phyloP scores from a whole-genome alignment of 169 alveolate species.

The Cryptosporidium bovis region DNA sequence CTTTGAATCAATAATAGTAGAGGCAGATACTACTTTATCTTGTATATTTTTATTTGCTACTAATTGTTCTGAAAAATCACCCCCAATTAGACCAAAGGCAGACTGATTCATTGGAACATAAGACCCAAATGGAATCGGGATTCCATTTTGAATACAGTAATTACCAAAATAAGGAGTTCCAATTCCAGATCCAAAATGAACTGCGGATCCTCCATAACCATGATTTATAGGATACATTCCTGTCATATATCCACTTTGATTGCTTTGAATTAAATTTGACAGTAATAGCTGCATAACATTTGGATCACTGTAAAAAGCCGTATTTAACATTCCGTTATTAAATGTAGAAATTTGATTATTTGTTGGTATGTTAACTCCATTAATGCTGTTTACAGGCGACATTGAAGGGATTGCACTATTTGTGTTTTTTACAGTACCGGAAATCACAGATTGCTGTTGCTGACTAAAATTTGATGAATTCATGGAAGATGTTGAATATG shows the following conservation, averaged over 20 bases:
- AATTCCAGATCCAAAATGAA: not conserved
- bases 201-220: slow-evolving; percentile 29
- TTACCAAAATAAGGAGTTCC: slow-evolving; percentile 6
- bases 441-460: slow-evolving; percentile 2
- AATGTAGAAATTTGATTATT: slow-evolving; percentile 11
- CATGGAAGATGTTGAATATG: slow-evolving; percentile 14
- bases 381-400: slow-evolving; percentile 20
- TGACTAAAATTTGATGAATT: not conserved
- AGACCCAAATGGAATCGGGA: not conserved
- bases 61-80: too few relatives aligned
- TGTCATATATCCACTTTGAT: not conserved
- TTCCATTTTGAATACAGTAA: not conserved
- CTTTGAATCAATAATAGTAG: not conserved
- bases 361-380: slow-evolving; percentile 4
- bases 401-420: slow-evolving; percentile 21
- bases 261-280: slow-evolving; percentile 29
- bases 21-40: not conserved
- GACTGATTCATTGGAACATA: not conserved
- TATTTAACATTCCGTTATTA: slow-evolving; percentile 54
- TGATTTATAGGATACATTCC: slow-evolving; percentile 24
- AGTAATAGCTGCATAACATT: slow-evolving; percentile 32
- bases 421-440: not conserved
- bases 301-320: slow-evolving; percentile 57
- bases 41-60: not conserved
- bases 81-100: too few relatives aligned